These are phyloP conservation scores for Microcyclosporella mali DNA, from an alignment of 2,329 filamentous ascomycete genomes.

Conservation along the genomic window DNA sequence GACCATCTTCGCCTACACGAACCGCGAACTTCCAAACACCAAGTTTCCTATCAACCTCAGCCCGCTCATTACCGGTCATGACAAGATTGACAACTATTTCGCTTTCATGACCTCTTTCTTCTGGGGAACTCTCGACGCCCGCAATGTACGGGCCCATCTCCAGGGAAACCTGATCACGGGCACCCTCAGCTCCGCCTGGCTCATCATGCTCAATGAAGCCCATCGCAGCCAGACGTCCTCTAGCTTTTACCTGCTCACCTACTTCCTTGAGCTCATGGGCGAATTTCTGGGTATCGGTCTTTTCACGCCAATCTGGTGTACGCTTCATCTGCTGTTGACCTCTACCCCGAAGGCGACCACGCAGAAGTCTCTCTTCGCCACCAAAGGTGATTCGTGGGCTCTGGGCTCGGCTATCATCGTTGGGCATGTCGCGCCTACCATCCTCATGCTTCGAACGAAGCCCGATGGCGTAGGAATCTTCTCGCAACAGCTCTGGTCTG, in stretches of 20 bases:
- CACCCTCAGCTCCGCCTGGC: constrained; percentile 17
- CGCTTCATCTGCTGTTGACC: constrained; percentile 15
- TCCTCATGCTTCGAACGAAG: constrained; percentile 16
- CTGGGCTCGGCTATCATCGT: constrained; percentile 17
- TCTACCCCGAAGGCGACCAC: not conserved
- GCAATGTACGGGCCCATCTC: constrained; percentile 18
- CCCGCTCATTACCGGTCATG: constrained; percentile 15
- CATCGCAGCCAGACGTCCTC: constrained; percentile 9
- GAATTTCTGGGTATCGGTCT: constrained; percentile 20
- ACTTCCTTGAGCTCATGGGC: constrained; percentile 17
- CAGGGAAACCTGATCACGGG: constrained; percentile 19
- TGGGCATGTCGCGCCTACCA: constrained; percentile 17
- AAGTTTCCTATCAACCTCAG: constrained; percentile 16
- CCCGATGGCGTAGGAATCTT: constrained; percentile 14
- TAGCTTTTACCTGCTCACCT: constrained; percentile 11
- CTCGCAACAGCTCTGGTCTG: constrained; percentile 20
- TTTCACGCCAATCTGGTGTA: constrained; percentile 19
- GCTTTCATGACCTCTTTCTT: constrained; percentile 22
- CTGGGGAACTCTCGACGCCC: constrained; percentile 13
- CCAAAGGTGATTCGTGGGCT: constrained; percentile 6
- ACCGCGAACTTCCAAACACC: constrained; percentile 15
- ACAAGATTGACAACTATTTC: constrained; percentile 18
- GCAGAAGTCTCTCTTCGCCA: not conserved
- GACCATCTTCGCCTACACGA: constrained; percentile 12
- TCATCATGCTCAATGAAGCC: constrained; percentile 19